Evolutionary conservation across 345 rosid genomes (phyloP).

Genomic region (Melaleuca quinquenervia): DNA sequence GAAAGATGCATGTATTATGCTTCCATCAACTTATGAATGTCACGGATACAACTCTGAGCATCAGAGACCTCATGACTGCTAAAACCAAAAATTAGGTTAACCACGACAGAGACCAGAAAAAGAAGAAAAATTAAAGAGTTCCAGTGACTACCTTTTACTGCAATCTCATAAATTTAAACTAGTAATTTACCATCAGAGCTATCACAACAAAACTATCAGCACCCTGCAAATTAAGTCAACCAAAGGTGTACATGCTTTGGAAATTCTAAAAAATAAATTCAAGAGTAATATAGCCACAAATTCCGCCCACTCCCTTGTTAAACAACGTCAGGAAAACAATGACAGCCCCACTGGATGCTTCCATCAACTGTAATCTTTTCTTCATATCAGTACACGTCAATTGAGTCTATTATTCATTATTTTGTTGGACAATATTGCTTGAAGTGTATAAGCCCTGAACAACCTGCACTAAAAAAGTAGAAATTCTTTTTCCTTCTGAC

Average conservation of each 20-base stretch:
- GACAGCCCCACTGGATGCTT: background rate
- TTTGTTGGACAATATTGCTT: background rate
- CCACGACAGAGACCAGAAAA: too few species aligned
- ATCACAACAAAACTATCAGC: background rate
- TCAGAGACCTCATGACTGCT: background rate
- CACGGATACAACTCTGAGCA: background rate
- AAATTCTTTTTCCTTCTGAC: background rate
- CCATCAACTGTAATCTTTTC: background rate
- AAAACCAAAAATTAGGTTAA: too few species aligned
- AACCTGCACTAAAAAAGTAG: background rate
- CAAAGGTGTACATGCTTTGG: background rate
- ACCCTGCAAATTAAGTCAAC: background rate
- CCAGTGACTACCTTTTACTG: too few species aligned
- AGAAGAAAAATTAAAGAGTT: too few species aligned
- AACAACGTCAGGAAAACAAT: background rate
- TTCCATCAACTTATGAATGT: background rate
- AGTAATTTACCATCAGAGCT: background rate
- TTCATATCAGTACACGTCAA: background rate
- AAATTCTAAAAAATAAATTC: background rate
- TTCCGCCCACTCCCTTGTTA: background rate
- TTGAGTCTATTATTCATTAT: background rate
- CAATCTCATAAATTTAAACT: background rate
- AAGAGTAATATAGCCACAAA: background rate
- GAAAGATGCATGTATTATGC: background rate
- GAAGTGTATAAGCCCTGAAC: background rate